A percentile compares a stretch with the other conserved stretches of the same genome.
phyloP scores from a whole-genome alignment of 2,329 filamentous ascomycete genomes.

The Ophiostoma populinum region DNA sequence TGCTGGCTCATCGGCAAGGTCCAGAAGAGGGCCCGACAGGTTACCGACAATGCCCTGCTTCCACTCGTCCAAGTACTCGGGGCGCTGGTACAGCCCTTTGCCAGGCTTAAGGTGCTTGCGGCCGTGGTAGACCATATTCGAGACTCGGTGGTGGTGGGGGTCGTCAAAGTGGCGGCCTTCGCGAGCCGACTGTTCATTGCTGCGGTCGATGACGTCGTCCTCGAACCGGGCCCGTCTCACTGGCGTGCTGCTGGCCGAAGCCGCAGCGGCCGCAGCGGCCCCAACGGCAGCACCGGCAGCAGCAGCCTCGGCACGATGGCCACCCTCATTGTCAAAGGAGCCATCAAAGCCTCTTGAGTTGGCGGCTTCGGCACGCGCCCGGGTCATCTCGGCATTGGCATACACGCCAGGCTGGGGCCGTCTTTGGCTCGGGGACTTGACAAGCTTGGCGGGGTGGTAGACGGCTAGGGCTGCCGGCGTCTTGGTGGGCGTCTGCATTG shows the following conservation, averaged over 20 bases:
- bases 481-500: background rate
- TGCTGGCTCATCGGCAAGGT: conserved; percentile 30
- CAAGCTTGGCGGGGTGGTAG: conserved; percentile 10
- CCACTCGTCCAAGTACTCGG: conserved; percentile 54
- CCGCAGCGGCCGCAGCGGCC: conserved; percentile 2
- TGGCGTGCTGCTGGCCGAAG: too few species aligned
- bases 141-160: conserved; percentile 20
- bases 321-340: background rate
- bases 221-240: conserved; percentile 14
- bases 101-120: conserved; percentile 27
- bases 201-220: conserved; percentile 16
- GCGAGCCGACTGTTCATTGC: conserved; percentile 9
- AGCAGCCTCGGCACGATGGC: background rate
- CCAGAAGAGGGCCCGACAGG: conserved; percentile 39
- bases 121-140: conserved; percentile 25
- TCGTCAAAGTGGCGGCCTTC: conserved; percentile 11
- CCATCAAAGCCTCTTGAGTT: background rate
- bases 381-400: conserved; percentile 1
- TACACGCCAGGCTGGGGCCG: conserved; percentile 3
- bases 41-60: conserved; percentile 47
- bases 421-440: conserved; percentile 12
- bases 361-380: background rate
- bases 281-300: background rate
- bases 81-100: conserved; percentile 38
- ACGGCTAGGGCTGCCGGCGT: background rate